Evolutionary conservation across 2,329 filamentous ascomycete genomes (phyloP).

Genomic region (Talaromyces sp.): DNA sequence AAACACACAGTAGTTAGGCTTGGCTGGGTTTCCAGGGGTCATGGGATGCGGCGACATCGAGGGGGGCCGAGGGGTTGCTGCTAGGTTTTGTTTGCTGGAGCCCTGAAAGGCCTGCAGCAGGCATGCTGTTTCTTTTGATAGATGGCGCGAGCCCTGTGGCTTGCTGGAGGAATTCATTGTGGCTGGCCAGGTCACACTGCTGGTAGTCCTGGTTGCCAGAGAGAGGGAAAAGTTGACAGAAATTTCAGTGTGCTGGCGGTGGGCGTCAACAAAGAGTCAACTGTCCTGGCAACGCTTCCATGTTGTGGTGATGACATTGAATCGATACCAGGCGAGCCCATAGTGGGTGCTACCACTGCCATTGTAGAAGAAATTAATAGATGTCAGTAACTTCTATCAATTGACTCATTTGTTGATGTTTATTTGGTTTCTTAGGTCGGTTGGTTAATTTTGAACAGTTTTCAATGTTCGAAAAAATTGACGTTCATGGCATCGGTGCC

Average conservation of each 20-base stretch:
- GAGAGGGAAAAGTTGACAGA: not conserved
- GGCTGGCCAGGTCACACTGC: too few relatives aligned
- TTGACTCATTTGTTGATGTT: too few relatives aligned
- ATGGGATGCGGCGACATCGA: not conserved
- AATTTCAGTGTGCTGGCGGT: not conserved
- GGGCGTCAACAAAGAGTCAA: not conserved
- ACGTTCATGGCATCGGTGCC: too few relatives aligned
- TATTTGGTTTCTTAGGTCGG: too few relatives aligned
- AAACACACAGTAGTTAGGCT: not conserved
- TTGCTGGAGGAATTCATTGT: constrained; percentile 1
- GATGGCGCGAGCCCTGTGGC: not conserved
- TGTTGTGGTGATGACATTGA: too few relatives aligned
- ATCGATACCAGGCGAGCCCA: not conserved
- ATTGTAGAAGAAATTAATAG: too few relatives aligned
- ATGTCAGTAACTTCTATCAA: too few relatives aligned
- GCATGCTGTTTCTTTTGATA: not conserved
- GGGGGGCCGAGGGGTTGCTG: not conserved
- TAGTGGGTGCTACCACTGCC: too few relatives aligned
- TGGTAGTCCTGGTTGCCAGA: too few relatives aligned
- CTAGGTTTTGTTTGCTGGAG: not conserved
- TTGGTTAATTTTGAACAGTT: too few relatives aligned
- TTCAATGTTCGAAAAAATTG: too few relatives aligned
- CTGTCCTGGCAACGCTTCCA: not conserved
- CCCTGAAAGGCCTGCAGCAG: constrained; percentile 4
- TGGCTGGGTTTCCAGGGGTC: not conserved